Conservation (phyloP, 2,329 filamentous ascomycete genomes). For the Achaetomium macrosporum region DNA sequence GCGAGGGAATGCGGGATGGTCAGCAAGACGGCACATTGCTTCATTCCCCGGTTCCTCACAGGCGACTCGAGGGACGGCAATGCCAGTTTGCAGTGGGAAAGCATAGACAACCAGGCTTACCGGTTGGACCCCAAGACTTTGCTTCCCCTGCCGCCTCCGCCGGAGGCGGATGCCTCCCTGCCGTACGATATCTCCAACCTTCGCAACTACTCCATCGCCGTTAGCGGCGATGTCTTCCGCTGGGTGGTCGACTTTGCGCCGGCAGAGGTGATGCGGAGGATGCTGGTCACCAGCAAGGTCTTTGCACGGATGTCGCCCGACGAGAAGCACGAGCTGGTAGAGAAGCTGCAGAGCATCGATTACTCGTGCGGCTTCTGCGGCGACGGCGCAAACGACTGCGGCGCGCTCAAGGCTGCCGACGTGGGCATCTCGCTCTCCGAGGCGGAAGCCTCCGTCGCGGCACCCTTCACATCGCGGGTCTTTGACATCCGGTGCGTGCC, state of each 20-base stretch:
- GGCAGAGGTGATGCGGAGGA: conserved; percentile 70
- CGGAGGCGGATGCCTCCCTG: conserved; percentile 71
- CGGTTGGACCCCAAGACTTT: conserved; percentile 74
- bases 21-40: conserved; percentile 77
- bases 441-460: conserved; percentile 95
- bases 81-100: conserved; percentile 79
- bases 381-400: conserved; percentile 95
- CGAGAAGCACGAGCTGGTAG: conserved; percentile 95
- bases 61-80: conserved; percentile 70
- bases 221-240: conserved; percentile 90
- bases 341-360: conserved; percentile 92
- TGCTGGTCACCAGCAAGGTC: conserved; percentile 86
- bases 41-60: conserved; percentile 81
- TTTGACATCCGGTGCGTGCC: conserved; percentile 97
- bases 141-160: conserved; percentile 47
- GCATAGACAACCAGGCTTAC: conserved; percentile 79
- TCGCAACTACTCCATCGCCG: conserved; percentile 79
- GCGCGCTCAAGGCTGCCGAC: conserved; percentile 92
- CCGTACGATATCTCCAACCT: conserved; percentile 79
- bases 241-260: conserved; percentile 92
- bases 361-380: conserved; percentile 96
- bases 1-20: conserved; percentile 84
- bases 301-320: conserved; percentile 99
- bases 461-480: conserved; percentile 88
- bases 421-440: conserved; percentile 96